Percentiles rank a stretch among this genome's conserved stretches.
phyloP scores from a whole-genome alignment of 106 monocot species.

The Triglochin maritima region DNA sequence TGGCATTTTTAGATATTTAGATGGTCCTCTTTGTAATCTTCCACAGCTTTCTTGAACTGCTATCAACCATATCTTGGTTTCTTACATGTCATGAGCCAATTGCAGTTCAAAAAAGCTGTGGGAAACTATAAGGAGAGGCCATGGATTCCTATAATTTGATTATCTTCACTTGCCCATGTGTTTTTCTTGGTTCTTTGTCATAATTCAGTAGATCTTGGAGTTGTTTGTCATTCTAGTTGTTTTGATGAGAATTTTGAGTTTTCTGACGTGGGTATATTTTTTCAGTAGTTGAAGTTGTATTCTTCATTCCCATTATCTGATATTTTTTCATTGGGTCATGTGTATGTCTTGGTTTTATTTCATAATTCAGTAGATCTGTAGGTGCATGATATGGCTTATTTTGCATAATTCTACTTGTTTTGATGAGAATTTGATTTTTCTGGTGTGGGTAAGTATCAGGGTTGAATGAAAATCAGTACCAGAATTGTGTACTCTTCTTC shows the following conservation, averaged over 20 bases:
- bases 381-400: no score
- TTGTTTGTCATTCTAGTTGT: not conserved
- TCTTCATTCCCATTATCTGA: not conserved
- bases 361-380: no score
- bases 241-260: not conserved
- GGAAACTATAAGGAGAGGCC: constrained; percentile 74
- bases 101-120: constrained; percentile 99
- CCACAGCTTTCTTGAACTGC: constrained; percentile 99
- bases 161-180: no score
- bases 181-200: not conserved
- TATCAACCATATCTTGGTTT: no score
- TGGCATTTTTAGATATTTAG: not conserved
- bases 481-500: no score
- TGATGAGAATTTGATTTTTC: no score
- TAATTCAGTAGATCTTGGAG: not conserved
- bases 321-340: not conserved
- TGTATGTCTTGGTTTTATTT: no score
- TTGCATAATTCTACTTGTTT: no score
- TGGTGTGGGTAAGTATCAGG: no score
- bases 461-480: no score
- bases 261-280: not conserved
- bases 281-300: not conserved
- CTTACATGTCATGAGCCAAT: not conserved
- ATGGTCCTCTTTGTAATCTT: constrained; percentile 71
- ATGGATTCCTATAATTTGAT: not conserved